Conservation (phyloP, 2,329 filamentous ascomycete genomes). For the Colletotrichum scovillei region DNA sequence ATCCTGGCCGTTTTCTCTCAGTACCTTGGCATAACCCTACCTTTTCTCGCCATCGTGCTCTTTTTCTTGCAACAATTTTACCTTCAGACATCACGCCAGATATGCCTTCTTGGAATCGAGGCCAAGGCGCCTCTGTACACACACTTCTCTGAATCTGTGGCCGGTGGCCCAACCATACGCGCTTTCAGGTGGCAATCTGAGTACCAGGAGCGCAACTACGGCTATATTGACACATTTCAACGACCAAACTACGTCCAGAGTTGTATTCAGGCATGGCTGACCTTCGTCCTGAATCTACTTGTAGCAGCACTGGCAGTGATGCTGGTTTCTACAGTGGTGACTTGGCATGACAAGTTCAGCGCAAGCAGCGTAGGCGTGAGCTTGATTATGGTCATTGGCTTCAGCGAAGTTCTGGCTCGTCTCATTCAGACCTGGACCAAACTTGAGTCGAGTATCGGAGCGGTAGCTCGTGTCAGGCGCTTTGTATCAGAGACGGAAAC, state of each 20-base stretch:
- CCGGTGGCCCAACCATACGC: conserved; percentile 37
- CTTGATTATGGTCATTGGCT: conserved; percentile 29
- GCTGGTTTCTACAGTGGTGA: conserved; percentile 3
- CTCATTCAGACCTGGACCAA: conserved; percentile 30
- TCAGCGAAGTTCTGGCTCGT: conserved; percentile 7
- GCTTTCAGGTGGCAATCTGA: conserved; percentile 32
- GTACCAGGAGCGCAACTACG: not conserved
- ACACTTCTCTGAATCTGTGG: conserved; percentile 42
- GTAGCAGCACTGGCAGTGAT: conserved; percentile 12
- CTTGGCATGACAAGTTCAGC: conserved; percentile 42
- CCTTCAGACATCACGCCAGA: conserved; percentile 48
- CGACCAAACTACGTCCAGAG: not conserved
- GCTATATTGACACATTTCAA: conserved; percentile 7
- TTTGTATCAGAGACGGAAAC: conserved; percentile 6
- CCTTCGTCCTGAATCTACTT: not conserved
- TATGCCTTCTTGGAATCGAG: conserved; percentile 47
- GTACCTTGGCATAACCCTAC: conserved; percentile 42
- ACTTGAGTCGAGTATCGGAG: conserved; percentile 37
- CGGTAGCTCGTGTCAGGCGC: conserved; percentile 3
- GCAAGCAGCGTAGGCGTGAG: conserved; percentile 41
- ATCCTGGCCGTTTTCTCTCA: conserved; percentile 26
- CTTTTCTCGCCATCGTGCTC: conserved; percentile 39
- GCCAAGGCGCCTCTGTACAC: conserved; percentile 48
- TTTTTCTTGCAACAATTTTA: conserved; percentile 47
- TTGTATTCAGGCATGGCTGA: conserved; percentile 19